These are phyloP conservation scores for Cytidiella melzeri DNA, from an alignment of 768 basidiomycete species.

Conservation along the genomic window DNA sequence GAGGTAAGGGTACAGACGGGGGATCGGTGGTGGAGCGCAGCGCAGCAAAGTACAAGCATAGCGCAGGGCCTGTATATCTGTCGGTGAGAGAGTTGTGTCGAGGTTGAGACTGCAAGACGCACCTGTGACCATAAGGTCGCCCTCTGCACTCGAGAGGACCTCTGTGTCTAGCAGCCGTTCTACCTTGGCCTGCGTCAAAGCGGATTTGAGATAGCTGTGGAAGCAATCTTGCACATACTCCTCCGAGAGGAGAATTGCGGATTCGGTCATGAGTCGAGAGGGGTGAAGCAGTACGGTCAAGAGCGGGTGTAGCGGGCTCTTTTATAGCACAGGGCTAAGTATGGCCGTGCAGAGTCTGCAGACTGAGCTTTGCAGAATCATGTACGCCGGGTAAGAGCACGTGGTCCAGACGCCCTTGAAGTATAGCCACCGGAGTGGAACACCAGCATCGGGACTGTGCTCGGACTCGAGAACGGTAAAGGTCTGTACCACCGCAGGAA, in stretches of 20 bases:
- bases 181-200: slow-evolving; percentile 65
- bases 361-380: too few relatives aligned
- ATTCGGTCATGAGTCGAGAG: neutral
- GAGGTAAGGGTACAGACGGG: slow-evolving; percentile 76
- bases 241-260: slow-evolving; percentile 44
- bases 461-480: too few relatives aligned
- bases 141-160: slow-evolving; percentile 69
- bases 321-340: too few relatives aligned
- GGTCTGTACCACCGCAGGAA: too few relatives aligned
- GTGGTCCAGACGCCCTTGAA: too few relatives aligned
- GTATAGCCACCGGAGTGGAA: too few relatives aligned
- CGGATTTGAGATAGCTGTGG: slow-evolving; percentile 76
- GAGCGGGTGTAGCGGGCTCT: neutral
- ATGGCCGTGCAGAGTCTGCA: too few relatives aligned
- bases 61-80: slow-evolving; percentile 53
- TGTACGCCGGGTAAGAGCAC: too few relatives aligned
- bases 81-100: neutral
- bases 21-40: slow-evolving; percentile 69
- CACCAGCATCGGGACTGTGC: too few relatives aligned
- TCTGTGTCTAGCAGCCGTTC: slow-evolving; percentile 71
- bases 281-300: neutral
- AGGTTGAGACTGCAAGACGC: slow-evolving; percentile 12
- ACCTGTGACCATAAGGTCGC: slow-evolving; percentile 85
- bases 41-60: slow-evolving; percentile 83
- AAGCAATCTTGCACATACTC: slow-evolving; percentile 70